Base-by-base conservation (phyloP, 2,329 filamentous ascomycete genomes). In the Alternaria burnsii region DNA sequence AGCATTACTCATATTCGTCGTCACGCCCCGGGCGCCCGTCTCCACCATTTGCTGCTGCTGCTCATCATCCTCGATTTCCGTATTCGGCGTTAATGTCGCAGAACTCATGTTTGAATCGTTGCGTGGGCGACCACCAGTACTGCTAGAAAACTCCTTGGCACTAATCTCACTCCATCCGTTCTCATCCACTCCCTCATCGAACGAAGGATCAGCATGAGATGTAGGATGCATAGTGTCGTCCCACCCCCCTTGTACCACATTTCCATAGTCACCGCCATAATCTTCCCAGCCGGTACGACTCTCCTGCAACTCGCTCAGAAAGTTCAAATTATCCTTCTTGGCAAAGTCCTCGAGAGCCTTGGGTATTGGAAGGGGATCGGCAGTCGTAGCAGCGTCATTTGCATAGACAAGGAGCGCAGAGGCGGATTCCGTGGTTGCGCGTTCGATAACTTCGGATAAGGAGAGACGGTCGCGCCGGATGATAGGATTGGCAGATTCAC, bases 371-470 rank as follows among this genome's bases (percentile, higher is more conserved):
- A 65, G 28, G 7, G 58, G 65, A 4, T 60, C 44, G 22, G 63
- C 52, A 10, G 68, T 64, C 7, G 65, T 67, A 1, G 77, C 77
- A 12, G 71, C 70, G 4, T 85, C 82, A 66, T 82, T 87, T 20
- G 86, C 87, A 70, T 89, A 89, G 3, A 89, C 83, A 10, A 89
- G 80, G 1, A 89, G 73, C 3, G 83, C 85, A 9, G 80, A 82
- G 32, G 76, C 80, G 53, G 82, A 81, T 65, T 88, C 86, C 36
- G 82, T 80, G 24, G 79, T 80, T 54, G 84, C 83, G 64, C 86
- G 79, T 65, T 82, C 76, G 52, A 89, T 80, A 10, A 88, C 87
- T 59, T 87, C 83, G 43, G 81, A 78, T 58, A 86, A 83, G 4
- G 79, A 78, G 22, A 86, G 80, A 48, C 71, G 63, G 73, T 78